Base-by-base conservation (phyloP, 164 flowering plant genomes). In the Vitis labrusca region DNA sequence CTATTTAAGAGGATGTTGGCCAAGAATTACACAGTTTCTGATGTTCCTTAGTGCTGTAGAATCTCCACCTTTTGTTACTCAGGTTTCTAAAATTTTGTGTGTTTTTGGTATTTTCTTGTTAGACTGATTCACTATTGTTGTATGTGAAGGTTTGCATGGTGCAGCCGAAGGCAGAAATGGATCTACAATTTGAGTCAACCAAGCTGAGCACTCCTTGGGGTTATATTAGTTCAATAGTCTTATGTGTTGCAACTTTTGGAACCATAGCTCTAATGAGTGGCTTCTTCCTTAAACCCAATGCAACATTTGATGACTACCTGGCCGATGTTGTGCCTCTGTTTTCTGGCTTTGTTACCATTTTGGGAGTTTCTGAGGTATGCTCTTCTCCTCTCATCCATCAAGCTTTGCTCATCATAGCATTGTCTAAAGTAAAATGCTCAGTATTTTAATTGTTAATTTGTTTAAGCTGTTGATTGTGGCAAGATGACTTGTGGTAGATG, bases 141-240 rank as follows among this genome's bases (percentile, higher is more conserved):
- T 30, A 30, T n/a, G 63, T 71, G 13, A 70, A 94, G 98, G 98
- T 85, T 6, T 94, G 98, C 78, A 75, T 94, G 85, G 98, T 94
- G 74, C 98, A 94, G 82, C 98, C 98, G 2, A 92, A 94, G 72
- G 47, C 93, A 27, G 98, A 92, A 78, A 91, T 94, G 49, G 97
- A 94, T 73, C 91, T 94, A 57, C 91, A 94, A 70, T 91, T 94
- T 63, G 97, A 94, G 76, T 77, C 82, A 3, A 85, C 92, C 16
- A 92, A 85, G 78, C 80, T 92, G 75, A 92, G 92, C 77, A 92
- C 92, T 73, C 93, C 95, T 7, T 88, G 85, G 92, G 98, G 98
- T 23, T 94, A 92, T 82, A 16, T 90, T 29, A 91, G 97, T 72
- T 90, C 98, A n/a, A 61, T 89, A 68, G 74, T 69, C 49, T 78